Base-by-base conservation (phyloP, 2,329 filamentous ascomycete genomes). In the Trichoderma breve region DNA sequence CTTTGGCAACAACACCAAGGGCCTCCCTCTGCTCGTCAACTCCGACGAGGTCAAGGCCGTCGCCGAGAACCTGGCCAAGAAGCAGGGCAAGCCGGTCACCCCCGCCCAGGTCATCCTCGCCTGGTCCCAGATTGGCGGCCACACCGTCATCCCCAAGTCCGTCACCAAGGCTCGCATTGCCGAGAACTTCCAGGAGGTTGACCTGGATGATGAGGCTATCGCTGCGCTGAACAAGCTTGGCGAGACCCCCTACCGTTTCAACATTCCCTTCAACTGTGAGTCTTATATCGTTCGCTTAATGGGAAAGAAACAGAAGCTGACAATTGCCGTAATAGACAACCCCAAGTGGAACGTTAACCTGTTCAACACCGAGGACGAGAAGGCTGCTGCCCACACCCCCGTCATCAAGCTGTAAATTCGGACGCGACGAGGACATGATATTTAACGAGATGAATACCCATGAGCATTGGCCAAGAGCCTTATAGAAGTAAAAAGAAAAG, bases 61-160 rank as follows among this genome's bases (percentile, higher is more conserved):
- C 61, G 89, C 89, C 55, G 84, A 88, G 75, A 82, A 81, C 72
- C 77, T 83, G 63, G 75, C 77, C 73, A 71, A 75, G 66, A 73
- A 75, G 69, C 78, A 79, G 75, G 79, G 80, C 74, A 81, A 79
- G 82, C 76, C 75, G 60, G 81, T 83, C 72, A 84, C 82, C 14
- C 78, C 81, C 18, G 83, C 83, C 58, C 83, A 85, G 76, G 82
- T 84, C 73, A 77, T 85, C 85, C 80, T 89, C 82, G 79, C 90
- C 84, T 90, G 89, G 89, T 80, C 83, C 83, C 79, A 86, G 82
- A 76, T 85, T 58, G 81, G 89, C 75, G 90, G 89, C 70, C 90
- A 90, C 81, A 88, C 85, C 76, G 92, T 94, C 75, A 93, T 94
- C 76, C 92, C 92, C 77, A 94, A 94, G 86, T 91, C 87, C 24